phyloP scores from a whole-genome alignment of 1,139 yeast species.

The Geotrichum bryndzae region DNA sequence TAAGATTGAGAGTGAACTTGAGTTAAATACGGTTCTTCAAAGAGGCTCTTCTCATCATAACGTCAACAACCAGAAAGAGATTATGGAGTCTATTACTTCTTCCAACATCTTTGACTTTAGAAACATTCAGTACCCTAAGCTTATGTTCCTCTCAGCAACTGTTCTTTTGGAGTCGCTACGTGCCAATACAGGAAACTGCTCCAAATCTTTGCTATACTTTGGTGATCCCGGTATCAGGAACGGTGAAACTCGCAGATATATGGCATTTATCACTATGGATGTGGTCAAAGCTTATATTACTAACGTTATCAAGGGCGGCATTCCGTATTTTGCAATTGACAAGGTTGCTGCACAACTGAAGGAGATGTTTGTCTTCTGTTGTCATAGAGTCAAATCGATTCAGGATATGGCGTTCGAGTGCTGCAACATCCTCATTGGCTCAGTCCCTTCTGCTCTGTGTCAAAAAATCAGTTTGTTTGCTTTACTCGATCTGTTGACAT shows the following conservation, averaged over 20 bases:
- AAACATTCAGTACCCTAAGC: constrained; percentile 65
- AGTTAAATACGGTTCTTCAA: constrained; percentile 82
- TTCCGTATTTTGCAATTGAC: constrained; percentile 43
- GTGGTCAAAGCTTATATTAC: constrained; percentile 54
- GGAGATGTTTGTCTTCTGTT: constrained; percentile 60
- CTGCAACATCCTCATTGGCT: constrained; percentile 60
- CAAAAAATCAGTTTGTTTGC: constrained; percentile 69
- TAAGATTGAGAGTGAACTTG: constrained; percentile 85
- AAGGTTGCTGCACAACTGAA: constrained; percentile 68
- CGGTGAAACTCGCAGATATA: constrained; percentile 65
- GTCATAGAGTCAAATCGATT: constrained; percentile 68
- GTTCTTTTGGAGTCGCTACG: constrained; percentile 72
- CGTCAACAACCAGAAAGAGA: constrained; percentile 67
- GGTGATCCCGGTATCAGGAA: constrained; percentile 77
- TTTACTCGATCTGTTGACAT: constrained; percentile 69
- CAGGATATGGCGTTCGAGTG: constrained; percentile 80
- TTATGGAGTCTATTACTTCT: constrained; percentile 31
- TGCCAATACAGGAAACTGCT: constrained; percentile 74
- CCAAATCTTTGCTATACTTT: constrained; percentile 65
- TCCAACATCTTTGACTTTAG: constrained; percentile 36
- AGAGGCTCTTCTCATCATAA: constrained; percentile 84
- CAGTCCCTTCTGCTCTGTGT: constrained; percentile 78
- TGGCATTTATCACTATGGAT: constrained; percentile 59
- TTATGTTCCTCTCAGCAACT: constrained; percentile 84
- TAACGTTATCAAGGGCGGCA: constrained; percentile 44